Conservation (phyloP, 2,329 filamentous ascomycete genomes). For the Alternaria ethzedia region DNA sequence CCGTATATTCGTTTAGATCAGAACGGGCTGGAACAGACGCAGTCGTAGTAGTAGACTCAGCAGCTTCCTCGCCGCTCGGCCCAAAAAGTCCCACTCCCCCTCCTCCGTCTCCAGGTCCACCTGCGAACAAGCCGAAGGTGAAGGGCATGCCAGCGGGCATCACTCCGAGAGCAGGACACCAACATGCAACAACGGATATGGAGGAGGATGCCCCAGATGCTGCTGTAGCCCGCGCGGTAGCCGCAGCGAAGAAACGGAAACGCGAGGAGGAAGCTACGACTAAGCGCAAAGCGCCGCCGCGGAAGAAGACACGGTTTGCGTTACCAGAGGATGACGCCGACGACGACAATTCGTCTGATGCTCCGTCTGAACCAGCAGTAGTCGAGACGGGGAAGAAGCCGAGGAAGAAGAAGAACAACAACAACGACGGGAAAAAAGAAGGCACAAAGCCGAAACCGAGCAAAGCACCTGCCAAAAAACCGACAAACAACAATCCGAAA, state of each 20-base stretch:
- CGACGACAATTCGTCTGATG: not conserved
- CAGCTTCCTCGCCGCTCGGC: not conserved
- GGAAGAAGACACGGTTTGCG: fast-evolving
- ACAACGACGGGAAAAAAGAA: not conserved
- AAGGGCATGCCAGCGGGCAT: not conserved
- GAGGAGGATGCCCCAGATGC: not conserved
- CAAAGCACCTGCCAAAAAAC: not conserved
- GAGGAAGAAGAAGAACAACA: no score
- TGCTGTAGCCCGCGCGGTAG: not conserved
- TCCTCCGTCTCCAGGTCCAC: not conserved
- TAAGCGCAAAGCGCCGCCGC: not conserved
- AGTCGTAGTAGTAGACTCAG: no score
- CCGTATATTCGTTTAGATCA: not conserved
- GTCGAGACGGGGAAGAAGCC: not conserved
- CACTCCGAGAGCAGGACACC: not conserved
- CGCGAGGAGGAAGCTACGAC: not conserved
- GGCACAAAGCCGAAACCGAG: fast-evolving
- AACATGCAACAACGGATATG: not conserved
- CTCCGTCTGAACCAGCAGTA: not conserved
- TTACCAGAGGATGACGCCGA: not conserved
- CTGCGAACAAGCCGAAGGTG: not conserved
- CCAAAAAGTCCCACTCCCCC: not conserved
- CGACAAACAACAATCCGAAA: not conserved
- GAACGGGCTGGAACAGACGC: no score
- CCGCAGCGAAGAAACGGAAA: not conserved